These are phyloP conservation scores for Eimeria mitis DNA, from an alignment of 169 alveolate genomes.

Conservation along the genomic window DNA sequence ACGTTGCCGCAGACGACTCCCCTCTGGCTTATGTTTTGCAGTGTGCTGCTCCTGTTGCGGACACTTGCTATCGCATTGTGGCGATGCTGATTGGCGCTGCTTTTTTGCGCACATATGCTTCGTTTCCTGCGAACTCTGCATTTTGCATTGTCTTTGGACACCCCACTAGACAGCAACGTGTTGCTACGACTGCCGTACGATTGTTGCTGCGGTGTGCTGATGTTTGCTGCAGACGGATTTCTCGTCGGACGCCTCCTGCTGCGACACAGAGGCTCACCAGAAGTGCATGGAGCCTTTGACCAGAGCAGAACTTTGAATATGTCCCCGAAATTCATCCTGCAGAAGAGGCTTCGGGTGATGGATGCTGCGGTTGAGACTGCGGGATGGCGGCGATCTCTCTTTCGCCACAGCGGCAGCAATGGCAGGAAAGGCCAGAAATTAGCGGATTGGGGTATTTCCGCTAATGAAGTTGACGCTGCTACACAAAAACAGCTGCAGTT, in stretches of 20 bases:
- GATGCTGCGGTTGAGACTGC: not conserved
- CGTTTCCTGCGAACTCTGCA: not conserved
- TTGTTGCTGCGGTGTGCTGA: not conserved
- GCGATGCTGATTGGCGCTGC: not conserved
- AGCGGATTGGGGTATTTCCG: not conserved
- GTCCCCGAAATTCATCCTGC: not conserved
- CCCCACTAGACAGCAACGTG: not conserved
- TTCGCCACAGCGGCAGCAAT: not conserved
- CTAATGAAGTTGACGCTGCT: not conserved
- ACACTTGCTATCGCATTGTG: not conserved
- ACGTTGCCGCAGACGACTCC: not conserved
- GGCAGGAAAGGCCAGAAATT: not conserved
- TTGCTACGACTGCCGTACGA: not conserved
- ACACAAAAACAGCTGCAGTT: not conserved
- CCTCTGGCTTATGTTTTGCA: not conserved
- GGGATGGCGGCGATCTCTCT: not conserved
- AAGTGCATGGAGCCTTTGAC: constrained; percentile 88
- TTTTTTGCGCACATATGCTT: not conserved
- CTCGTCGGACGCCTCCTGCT: constrained; percentile 86
- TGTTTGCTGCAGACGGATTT: constrained; percentile 86
- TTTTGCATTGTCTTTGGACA: not conserved
- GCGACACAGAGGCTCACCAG: constrained; percentile 91
- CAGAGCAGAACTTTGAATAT: constrained; percentile 36
- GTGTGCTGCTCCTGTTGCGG: not conserved
- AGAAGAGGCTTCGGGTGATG: not conserved